Conservation (phyloP, 2,329 filamentous ascomycete genomes). For the Pseudocercospora eumusae region DNA sequence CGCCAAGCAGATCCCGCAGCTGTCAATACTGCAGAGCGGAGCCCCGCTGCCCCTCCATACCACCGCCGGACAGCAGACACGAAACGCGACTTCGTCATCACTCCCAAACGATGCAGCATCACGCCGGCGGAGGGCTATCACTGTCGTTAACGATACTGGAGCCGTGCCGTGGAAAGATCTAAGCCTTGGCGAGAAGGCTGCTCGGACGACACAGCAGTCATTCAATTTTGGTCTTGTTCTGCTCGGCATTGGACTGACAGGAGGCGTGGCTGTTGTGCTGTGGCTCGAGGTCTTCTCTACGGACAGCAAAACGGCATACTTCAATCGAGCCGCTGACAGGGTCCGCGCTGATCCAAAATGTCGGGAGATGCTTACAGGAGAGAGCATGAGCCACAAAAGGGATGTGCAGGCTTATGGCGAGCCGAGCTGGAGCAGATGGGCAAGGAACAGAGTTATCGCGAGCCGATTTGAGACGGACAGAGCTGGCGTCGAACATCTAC, state of each 20-base stretch:
- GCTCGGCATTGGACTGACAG: constrained; percentile 72
- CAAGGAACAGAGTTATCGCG: constrained; percentile 60
- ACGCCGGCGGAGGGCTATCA: constrained; percentile 68
- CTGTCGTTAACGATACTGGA: constrained; percentile 83
- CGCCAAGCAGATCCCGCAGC: constrained; percentile 17
- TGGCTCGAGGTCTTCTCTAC: constrained; percentile 80
- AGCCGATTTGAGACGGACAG: constrained; percentile 63
- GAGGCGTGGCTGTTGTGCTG: constrained; percentile 74
- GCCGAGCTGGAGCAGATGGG: constrained; percentile 78
- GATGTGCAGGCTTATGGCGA: constrained; percentile 82
- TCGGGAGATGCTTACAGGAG: constrained; percentile 71
- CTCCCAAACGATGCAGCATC: constrained; percentile 39
- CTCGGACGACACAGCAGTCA: constrained; percentile 82
- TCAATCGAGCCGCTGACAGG: constrained; percentile 80
- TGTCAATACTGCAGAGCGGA: constrained; percentile 19
- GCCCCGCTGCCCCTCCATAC: constrained; percentile 10
- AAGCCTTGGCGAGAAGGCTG: constrained; percentile 73
- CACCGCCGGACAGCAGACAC: constrained; percentile 13
- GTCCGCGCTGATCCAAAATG: constrained; percentile 74
- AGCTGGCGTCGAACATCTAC: constrained; percentile 74
- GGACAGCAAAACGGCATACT: constrained; percentile 82
- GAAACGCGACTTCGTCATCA: constrained; percentile 30
- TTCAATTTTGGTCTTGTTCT: constrained; percentile 82
- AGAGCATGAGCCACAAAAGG: constrained; percentile 52
- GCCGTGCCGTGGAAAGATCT: constrained; percentile 78